phyloP scores from a whole-genome alignment of 164 flowering plant genomes.

The Vitis rupestris region DNA sequence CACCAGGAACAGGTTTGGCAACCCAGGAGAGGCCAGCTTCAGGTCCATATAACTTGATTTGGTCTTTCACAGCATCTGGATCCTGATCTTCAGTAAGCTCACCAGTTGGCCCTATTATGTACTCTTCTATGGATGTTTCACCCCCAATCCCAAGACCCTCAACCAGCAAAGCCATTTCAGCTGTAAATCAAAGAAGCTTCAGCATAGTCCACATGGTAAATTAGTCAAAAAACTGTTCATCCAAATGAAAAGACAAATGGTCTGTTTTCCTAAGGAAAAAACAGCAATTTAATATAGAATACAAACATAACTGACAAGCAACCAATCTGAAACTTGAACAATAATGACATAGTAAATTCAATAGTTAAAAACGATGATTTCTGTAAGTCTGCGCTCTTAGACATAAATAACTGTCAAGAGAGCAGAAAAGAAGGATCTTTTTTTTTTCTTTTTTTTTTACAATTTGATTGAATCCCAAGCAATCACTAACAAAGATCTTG shows the following conservation, averaged over 20 bases:
- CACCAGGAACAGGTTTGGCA: conserved; percentile 81
- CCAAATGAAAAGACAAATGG: neutral
- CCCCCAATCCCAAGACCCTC: conserved; percentile 94
- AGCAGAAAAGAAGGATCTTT: too few species aligned
- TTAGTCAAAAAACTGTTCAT: neutral
- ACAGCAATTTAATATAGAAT: neutral
- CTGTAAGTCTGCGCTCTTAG: too few species aligned
- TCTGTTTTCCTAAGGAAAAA: too few species aligned
- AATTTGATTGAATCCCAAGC: too few species aligned
- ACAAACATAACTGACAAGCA: neutral
- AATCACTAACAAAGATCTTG: too few species aligned
- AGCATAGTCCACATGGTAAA: neutral
- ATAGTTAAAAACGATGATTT: neutral
- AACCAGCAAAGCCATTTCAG: conserved; percentile 93
- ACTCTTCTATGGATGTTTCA: conserved; percentile 82
- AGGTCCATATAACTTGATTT: conserved; percentile 74
- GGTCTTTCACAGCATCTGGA: conserved; percentile 36
- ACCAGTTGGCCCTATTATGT: conserved; percentile 71
- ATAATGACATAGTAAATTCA: neutral
- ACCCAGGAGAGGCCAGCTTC: conserved; percentile 84
- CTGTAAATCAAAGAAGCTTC: conserved; percentile 34
- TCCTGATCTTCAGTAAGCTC: conserved; percentile 56
- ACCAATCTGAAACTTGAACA: neutral
- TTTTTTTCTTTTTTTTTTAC: too few species aligned
- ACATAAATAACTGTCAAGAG: neutral